Evolutionary conservation across 495 filamentous ascomycete species (phyloP).

Genomic region (Paragyromitra xinjiangensis): DNA sequence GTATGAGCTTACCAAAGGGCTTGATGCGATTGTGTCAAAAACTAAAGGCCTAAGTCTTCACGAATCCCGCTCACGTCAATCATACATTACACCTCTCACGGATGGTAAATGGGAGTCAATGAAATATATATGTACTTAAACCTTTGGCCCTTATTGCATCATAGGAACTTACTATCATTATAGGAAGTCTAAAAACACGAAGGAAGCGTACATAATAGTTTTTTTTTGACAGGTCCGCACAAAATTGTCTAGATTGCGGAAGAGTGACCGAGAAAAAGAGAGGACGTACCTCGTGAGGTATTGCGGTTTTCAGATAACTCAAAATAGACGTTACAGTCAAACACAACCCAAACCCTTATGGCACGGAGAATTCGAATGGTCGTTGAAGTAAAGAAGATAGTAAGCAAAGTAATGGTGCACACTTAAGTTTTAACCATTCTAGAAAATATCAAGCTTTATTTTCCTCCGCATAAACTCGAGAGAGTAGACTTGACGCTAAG

Average conservation of each 20-base stretch:
- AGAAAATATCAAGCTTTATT: neutral
- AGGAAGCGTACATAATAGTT: neutral
- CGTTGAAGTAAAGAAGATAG: too few relatives aligned
- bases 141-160: neutral
- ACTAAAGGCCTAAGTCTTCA: neutral
- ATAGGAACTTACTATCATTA: neutral
- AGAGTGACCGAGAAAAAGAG: too few relatives aligned
- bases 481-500: too few relatives aligned
- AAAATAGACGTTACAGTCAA: too few relatives aligned
- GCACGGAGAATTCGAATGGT: too few relatives aligned
- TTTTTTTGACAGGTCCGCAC: too few relatives aligned
- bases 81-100: neutral
- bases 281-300: too few relatives aligned
- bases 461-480: neutral
- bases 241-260: too few relatives aligned
- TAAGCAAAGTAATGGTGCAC: too few relatives aligned
- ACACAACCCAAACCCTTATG: too few relatives aligned
- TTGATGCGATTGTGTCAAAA: neutral
- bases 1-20: neutral
- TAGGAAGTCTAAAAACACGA: neutral
- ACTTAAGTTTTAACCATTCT: too few relatives aligned
- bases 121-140: neutral
- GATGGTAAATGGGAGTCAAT: neutral
- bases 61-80: neutral
- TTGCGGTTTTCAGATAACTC: too few relatives aligned